Percentiles rank a stretch among this genome's conserved stretches.
Conservation (phyloP, 371 early-diverging fungal genomes). For the Lichtheimia ornata region DNA sequence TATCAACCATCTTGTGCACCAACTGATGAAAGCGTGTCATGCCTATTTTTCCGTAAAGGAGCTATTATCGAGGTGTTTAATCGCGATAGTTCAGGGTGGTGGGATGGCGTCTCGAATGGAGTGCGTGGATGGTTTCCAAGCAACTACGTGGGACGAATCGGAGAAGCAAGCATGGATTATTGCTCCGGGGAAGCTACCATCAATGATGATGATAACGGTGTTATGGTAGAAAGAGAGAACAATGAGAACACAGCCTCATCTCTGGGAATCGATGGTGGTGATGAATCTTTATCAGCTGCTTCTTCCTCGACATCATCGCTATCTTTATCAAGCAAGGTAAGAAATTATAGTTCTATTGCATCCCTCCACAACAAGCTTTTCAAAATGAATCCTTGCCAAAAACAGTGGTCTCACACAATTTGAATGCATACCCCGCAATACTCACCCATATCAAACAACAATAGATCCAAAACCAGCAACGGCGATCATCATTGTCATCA, state of each 20-base stretch:
- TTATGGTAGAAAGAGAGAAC: background rate
- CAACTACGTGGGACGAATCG: conserved; percentile 49
- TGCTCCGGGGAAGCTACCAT: too few species aligned
- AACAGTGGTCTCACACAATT: too few species aligned
- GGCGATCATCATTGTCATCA: background rate
- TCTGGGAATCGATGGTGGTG: too few species aligned
- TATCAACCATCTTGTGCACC: conserved; percentile 39
- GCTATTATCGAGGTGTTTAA: conserved; percentile 52
- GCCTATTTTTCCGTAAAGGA: conserved; percentile 45
- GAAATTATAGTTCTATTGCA: too few species aligned
- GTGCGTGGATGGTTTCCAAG: conserved; percentile 54
- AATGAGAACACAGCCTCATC: background rate
- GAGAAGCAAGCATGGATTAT: conserved; percentile 29
- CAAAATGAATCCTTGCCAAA: too few species aligned
- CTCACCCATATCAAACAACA: conserved; percentile 4
- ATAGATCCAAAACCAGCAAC: conserved; percentile 5
- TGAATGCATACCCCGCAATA: too few species aligned
- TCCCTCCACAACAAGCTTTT: too few species aligned
- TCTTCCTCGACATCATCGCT: too few species aligned
- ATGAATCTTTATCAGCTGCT: too few species aligned
- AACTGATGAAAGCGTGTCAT: conserved; percentile 36
- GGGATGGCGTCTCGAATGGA: conserved; percentile 47
- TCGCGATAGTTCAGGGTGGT: conserved; percentile 54
- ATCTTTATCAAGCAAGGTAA: too few species aligned
- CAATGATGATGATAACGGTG: background rate